These are phyloP conservation scores for Jimgerdemannia lactiflua DNA, from an alignment of 192 early-diverging fungal genomes.

Conservation along the genomic window DNA sequence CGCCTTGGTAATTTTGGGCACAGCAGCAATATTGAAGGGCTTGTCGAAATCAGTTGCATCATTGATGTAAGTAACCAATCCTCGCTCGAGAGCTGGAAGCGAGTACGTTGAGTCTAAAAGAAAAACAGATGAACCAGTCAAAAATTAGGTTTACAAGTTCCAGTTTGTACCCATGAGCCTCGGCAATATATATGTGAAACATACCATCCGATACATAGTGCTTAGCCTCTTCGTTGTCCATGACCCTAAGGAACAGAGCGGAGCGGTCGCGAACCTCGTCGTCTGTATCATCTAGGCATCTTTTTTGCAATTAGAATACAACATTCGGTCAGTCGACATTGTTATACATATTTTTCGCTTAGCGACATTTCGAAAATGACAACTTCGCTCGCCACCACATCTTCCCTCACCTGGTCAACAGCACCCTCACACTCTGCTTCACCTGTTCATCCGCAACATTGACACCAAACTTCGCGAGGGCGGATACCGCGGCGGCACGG, in stretches of 20 bases:
- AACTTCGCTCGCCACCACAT: slow-evolving; percentile 9
- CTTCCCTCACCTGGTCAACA: slow-evolving; percentile 61
- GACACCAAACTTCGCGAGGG: slow-evolving; percentile 92
- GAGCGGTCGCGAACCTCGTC: slow-evolving; percentile 98
- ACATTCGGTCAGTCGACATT: too few species aligned
- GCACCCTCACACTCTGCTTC: slow-evolving; percentile 74
- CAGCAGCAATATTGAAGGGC: slow-evolving; percentile 73
- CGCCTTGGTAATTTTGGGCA: slow-evolving; percentile 80
- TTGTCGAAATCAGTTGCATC: slow-evolving; percentile 55
- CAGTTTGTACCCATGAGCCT: too few species aligned
- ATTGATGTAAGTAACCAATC: slow-evolving; percentile 84
- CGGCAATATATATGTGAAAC: slow-evolving; percentile 1
- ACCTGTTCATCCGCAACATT: slow-evolving; percentile 67
- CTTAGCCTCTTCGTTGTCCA: slow-evolving; percentile 61
- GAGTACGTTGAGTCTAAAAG: slow-evolving; percentile 79
- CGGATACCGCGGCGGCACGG: slow-evolving; percentile 93
- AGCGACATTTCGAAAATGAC: background rate
- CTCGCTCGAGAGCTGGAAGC: slow-evolving; percentile 80
- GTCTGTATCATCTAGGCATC: slow-evolving; percentile 96
- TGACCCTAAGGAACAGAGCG: slow-evolving; percentile 80
- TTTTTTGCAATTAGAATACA: slow-evolving; percentile 22
- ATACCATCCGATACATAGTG: slow-evolving; percentile 83
- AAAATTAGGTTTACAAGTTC: too few species aligned
- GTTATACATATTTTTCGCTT: background rate
- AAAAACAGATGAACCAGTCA: background rate